phyloP scores from a whole-genome alignment of 495 filamentous ascomycete genomes.

The Penicillium diatomitis region DNA sequence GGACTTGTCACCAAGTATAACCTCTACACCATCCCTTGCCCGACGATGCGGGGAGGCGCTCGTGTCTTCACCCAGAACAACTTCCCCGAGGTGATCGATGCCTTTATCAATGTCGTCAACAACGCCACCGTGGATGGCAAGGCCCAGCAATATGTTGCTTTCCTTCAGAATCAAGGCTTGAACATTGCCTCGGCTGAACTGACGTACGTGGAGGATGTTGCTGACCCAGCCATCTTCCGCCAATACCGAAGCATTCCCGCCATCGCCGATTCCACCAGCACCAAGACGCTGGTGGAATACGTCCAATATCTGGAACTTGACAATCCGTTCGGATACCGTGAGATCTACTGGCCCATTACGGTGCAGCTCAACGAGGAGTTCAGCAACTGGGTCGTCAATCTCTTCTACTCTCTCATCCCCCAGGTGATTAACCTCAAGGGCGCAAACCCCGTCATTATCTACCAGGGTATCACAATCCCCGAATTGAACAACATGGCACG shows the following conservation, averaged over 20 bases:
- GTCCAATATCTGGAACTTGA: constrained; percentile 28
- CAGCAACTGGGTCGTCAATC: constrained; percentile 23
- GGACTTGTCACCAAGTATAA: constrained; percentile 42
- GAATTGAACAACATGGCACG: constrained; percentile 30
- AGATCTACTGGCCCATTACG: constrained; percentile 37
- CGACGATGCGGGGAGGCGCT: constrained; percentile 30
- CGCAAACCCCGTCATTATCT: constrained; percentile 33
- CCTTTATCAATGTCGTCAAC: constrained; percentile 27
- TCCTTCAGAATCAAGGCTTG: constrained; percentile 20
- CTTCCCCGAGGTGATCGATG: constrained; percentile 23
- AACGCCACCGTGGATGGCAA: constrained; percentile 29
- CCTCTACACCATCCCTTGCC: constrained; percentile 28
- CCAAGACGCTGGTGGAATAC: constrained; percentile 38
- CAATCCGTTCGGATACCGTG: constrained; percentile 35
- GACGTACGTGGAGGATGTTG: constrained; percentile 31
- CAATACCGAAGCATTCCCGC: constrained; percentile 30
- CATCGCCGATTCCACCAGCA: constrained; percentile 24
- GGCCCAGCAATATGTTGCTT: constrained; percentile 38
- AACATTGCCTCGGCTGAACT: constrained; percentile 27
- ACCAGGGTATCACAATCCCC: constrained; percentile 37
- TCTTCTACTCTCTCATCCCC: constrained; percentile 26
- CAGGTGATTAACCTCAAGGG: constrained; percentile 27
- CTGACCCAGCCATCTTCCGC: constrained; percentile 33
- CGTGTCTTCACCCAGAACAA: constrained; percentile 35
- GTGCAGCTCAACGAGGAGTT: constrained; percentile 26